Conservation (phyloP, 495 filamentous ascomycete species). For the Entonaema liquescens region DNA sequence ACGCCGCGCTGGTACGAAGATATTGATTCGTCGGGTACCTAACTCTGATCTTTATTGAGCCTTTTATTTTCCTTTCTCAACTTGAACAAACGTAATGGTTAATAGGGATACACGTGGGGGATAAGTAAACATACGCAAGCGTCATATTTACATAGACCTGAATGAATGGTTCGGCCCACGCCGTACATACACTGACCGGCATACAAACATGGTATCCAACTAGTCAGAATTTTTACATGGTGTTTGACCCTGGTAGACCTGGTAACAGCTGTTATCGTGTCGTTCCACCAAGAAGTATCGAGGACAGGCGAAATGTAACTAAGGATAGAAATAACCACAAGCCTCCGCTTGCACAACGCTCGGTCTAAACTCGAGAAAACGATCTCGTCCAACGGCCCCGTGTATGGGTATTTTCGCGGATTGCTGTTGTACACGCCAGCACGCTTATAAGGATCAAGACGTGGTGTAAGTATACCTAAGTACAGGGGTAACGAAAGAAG, state of each 20-base stretch:
- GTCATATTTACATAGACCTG: neutral
- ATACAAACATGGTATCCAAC: neutral
- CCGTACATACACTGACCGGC: neutral
- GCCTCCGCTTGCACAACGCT: constrained; percentile 7
- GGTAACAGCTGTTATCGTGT: constrained; percentile 1
- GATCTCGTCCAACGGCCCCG: constrained; percentile 9
- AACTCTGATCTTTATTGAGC: no score
- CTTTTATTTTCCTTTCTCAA: neutral
- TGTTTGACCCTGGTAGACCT: neutral
- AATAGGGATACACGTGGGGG: neutral
- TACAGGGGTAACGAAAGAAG: constrained; percentile 3
- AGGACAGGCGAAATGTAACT: constrained; percentile 2
- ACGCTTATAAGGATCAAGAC: neutral
- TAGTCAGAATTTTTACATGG: neutral
- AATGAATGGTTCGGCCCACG: neutral
- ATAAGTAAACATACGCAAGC: neutral
- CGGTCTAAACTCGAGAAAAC: constrained; percentile 16
- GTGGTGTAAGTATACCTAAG: neutral
- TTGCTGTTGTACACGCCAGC: neutral
- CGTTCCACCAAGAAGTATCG: neutral
- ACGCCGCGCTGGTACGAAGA: constrained; percentile 5
- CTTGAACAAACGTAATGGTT: neutral
- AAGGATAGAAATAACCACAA: neutral
- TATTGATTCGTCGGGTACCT: constrained; percentile 25
- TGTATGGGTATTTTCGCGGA: constrained; percentile 9